Conservation (phyloP, 2,329 filamentous ascomycete species). For the Phialophora tarda region DNA sequence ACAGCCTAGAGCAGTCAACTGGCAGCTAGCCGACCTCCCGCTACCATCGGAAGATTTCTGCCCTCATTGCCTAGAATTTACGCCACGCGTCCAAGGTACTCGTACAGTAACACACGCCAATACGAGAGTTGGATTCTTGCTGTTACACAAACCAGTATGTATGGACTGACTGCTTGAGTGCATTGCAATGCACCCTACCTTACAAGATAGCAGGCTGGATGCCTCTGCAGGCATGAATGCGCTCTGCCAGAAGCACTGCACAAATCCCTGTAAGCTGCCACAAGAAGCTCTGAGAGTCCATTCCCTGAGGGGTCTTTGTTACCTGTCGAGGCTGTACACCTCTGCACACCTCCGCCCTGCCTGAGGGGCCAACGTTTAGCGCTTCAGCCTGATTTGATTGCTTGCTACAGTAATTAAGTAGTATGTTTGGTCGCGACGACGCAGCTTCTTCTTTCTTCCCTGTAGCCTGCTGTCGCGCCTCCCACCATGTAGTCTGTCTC, state of each 20-base stretch:
- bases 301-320: too few species aligned
- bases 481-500: background rate
- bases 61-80: too few species aligned
- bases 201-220: background rate
- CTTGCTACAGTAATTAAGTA: background rate
- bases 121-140: too few species aligned
- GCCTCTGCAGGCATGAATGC: too few species aligned
- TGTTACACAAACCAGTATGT: too few species aligned
- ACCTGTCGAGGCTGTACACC: too few species aligned
- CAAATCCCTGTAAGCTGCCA: background rate
- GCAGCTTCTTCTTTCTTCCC: background rate
- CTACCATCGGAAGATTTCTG: too few species aligned
- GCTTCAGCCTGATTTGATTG: constrained; percentile 4
- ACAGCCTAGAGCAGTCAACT: too few species aligned
- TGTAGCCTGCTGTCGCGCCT: background rate
- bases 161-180: too few species aligned
- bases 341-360: background rate
- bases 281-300: background rate
- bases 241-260: background rate
- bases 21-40: background rate
- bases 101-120: too few species aligned
- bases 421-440: background rate
- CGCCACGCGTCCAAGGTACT: too few species aligned
- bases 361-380: background rate
- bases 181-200: too few species aligned